Evolutionary conservation across 345 rosid species (phyloP).

Genomic region (Erodium maritimum): DNA sequence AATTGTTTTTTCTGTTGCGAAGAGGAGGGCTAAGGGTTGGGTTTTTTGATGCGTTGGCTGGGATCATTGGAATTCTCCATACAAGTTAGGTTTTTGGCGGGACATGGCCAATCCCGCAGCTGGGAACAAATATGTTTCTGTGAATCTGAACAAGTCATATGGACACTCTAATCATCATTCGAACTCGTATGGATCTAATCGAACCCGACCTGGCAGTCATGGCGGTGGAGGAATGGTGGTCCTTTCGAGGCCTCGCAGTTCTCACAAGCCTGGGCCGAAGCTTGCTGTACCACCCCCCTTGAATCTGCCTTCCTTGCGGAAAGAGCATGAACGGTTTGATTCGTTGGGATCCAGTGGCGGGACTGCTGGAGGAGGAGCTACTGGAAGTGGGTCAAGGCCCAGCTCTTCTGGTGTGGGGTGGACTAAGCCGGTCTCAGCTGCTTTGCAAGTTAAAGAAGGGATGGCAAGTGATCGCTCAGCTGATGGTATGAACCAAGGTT

Average conservation of each 20-base stretch:
- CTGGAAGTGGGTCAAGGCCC: constrained; percentile 66
- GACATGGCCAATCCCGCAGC: constrained; percentile 87
- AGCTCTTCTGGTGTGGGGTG: constrained; percentile 80
- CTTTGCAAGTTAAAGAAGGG: constrained; percentile 50
- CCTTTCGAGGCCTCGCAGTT: constrained; percentile 88
- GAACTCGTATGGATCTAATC: constrained; percentile 33
- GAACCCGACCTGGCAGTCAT: constrained; percentile 30
- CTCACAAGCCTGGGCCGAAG: constrained; percentile 83
- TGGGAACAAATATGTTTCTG: constrained; percentile 70
- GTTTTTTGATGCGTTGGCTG: constrained; percentile 61
- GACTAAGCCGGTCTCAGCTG: constrained; percentile 55
- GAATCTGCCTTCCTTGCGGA: constrained; percentile 86
- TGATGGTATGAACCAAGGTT: constrained; percentile 25
- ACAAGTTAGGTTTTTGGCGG: constrained; percentile 16
- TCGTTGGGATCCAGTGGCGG: constrained; percentile 49
- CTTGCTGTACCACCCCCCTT: constrained; percentile 98
- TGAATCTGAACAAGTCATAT: constrained; percentile 83
- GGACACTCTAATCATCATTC: constrained; percentile 46
- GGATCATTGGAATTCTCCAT: constrained; percentile 38
- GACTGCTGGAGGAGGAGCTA: constrained; percentile 47
- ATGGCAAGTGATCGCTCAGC: constrained; percentile 13
- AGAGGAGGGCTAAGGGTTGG: background rate
- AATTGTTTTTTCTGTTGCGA: background rate
- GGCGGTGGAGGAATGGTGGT: constrained; percentile 79
- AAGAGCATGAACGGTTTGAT: constrained; percentile 85